Evolutionary conservation across 371 early-diverging fungal genomes (phyloP).

Genomic region (Mucor lusitanicus): DNA sequence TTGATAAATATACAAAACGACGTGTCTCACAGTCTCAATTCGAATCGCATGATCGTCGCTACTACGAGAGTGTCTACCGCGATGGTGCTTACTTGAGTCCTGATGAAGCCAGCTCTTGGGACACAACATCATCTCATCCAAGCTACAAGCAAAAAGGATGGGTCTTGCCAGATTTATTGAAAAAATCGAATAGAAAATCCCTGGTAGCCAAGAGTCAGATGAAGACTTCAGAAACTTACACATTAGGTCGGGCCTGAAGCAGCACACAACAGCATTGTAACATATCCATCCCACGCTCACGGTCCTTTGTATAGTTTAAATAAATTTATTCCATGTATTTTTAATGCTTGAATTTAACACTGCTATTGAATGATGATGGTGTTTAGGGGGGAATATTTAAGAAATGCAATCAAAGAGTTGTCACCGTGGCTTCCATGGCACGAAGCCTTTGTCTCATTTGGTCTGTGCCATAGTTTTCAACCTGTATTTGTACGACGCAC

Average conservation of each 20-base stretch:
- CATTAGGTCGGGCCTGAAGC: constrained; percentile 7
- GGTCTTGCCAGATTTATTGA: constrained; percentile 24
- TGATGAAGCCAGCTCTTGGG: not conserved
- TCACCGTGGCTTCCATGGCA: constrained; percentile 26
- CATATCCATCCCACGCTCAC: not conserved
- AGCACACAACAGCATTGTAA: not conserved
- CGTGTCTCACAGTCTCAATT: constrained; percentile 43
- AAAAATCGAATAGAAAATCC: constrained; percentile 6
- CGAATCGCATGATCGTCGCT: constrained; percentile 40
- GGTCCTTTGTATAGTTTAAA: not conserved
- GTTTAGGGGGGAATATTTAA: not conserved
- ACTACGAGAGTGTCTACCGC: constrained; percentile 38
- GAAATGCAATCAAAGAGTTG: not conserved
- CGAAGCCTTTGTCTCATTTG: constrained; percentile 48
- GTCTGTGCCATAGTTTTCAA: constrained; percentile 47
- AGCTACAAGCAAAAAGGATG: constrained; percentile 20
- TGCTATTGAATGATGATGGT: not conserved
- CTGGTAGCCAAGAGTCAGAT: constrained; percentile 21
- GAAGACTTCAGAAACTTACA: constrained; percentile 44
- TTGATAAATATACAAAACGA: constrained; percentile 47
- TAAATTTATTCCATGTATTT: not conserved
- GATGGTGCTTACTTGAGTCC: constrained; percentile 42
- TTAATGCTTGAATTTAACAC: not conserved
- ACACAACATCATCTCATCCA: not conserved
- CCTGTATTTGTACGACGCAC: constrained; percentile 24